Evolutionary conservation across 2,329 filamentous ascomycete genomes (phyloP).

Genomic region (Colletotrichum ledebouriae): DNA sequence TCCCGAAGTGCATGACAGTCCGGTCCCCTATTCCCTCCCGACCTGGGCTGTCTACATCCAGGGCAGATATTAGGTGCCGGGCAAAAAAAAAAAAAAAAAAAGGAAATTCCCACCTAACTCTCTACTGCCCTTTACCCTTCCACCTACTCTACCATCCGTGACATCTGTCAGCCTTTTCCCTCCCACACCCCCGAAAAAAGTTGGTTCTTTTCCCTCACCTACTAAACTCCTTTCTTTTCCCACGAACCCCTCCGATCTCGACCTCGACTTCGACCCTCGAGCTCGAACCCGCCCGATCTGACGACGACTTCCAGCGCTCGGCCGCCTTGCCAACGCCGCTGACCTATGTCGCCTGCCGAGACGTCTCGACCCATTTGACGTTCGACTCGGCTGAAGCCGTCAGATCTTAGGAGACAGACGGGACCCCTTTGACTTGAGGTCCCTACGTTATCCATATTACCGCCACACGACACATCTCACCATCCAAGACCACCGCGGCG

Average conservation of each 20-base stretch:
- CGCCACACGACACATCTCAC: background rate
- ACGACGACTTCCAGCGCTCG: constrained; percentile 26
- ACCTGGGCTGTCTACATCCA: background rate
- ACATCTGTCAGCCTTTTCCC: constrained; percentile 41
- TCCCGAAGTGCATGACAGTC: constrained; percentile 27
- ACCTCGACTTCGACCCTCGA: constrained; percentile 26
- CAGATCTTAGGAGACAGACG: constrained; percentile 15
- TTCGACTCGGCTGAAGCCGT: constrained; percentile 27
- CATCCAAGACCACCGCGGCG: constrained; percentile 2
- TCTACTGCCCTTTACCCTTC: constrained; percentile 18
- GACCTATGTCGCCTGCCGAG: constrained; percentile 39
- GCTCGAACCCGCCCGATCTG: constrained; percentile 21
- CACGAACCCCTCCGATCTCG: constrained; percentile 24
- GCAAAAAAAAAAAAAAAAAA: constrained; percentile 8
- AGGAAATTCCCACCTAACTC: constrained; percentile 11
- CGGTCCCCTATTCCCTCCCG: constrained; percentile 26
- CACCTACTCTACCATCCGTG: constrained; percentile 24
- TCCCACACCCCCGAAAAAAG: constrained; percentile 33
- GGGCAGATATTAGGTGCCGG: background rate
- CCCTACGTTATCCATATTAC: constrained; percentile 2
- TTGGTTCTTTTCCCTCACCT: constrained; percentile 26
- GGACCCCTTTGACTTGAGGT: constrained; percentile 15
- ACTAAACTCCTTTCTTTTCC: constrained; percentile 24
- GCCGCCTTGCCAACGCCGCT: constrained; percentile 31
- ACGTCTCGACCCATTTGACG: constrained; percentile 30